phyloP scores from a whole-genome alignment of 31 red algal species.

The Odonthalia washingtoniensis region DNA sequence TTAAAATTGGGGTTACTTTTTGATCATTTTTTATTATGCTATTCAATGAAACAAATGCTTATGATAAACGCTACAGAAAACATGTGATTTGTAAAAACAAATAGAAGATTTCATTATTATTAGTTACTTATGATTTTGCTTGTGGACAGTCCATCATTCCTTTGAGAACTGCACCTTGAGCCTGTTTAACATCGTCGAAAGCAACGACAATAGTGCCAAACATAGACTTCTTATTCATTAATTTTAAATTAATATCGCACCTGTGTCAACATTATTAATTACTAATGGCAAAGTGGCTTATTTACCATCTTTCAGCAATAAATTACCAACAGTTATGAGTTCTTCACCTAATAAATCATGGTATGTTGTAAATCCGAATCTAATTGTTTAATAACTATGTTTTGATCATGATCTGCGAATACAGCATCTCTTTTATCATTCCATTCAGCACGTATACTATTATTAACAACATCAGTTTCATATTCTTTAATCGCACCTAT shows the following conservation, averaged over 20 bases:
- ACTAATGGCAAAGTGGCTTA: constrained; percentile 44
- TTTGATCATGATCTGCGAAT: constrained; percentile 70
- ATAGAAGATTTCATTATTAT: too few species aligned
- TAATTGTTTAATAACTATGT: too few species aligned
- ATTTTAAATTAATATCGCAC: constrained; percentile 61
- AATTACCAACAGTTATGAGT: constrained; percentile 60
- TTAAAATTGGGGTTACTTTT: too few species aligned
- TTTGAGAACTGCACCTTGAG: constrained; percentile 15
- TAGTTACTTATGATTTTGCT: constrained; percentile 33
- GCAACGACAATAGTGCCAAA: constrained; percentile 36
- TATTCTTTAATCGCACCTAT: constrained; percentile 47
- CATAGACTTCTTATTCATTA: constrained; percentile 51
- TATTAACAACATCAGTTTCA: constrained; percentile 60
- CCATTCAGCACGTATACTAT: constrained; percentile 63
- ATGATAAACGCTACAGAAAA: too few species aligned
- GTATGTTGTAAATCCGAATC: constrained; percentile 42
- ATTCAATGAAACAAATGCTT: too few species aligned
- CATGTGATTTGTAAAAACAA: too few species aligned
- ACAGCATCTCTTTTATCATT: constrained; percentile 67
- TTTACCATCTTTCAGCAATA: constrained; percentile 39
- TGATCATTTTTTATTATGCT: too few species aligned
- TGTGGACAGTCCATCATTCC: constrained; percentile 29
- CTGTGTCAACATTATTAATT: constrained; percentile 33
- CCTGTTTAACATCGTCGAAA: constrained; percentile 37
- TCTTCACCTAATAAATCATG: constrained; percentile 62